Conservation (phyloP, 2,329 filamentous ascomycete genomes). For the Mariannaea sp. region DNA sequence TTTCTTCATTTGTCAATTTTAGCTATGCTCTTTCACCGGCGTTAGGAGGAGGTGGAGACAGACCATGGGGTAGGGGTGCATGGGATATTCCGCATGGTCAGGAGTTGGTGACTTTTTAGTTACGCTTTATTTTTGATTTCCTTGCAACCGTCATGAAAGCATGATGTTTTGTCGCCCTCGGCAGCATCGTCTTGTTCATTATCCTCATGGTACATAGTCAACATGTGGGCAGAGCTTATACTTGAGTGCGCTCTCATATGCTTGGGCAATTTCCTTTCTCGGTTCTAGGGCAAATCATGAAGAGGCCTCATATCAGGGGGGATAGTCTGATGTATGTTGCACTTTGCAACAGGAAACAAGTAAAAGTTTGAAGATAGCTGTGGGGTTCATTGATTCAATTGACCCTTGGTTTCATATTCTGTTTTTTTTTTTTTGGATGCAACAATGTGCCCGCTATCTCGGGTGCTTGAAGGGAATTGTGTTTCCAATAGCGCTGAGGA, state of each 20-base stretch:
- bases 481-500: conserved; percentile 13
- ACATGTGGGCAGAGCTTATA: conserved; percentile 4
- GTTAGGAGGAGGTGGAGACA: conserved; percentile 30
- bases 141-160: conserved; percentile 2
- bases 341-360: conserved; percentile 17
- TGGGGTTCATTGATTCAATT: conserved; percentile 22
- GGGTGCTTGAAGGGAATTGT: conserved; percentile 3
- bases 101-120: conserved; percentile 32
- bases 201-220: conserved; percentile 13
- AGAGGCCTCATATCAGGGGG: conserved; percentile 18
- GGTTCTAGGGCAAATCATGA: not conserved
- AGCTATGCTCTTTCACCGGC: conserved; percentile 30
- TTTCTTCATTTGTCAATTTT: conserved; percentile 11
- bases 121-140: conserved; percentile 24
- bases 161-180: not conserved
- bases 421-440: conserved; percentile 21
- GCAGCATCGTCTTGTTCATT: not conserved
- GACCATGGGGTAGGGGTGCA: conserved; percentile 23
- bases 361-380: conserved; percentile 26
- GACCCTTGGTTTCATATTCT: conserved; percentile 11
- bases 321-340: conserved; percentile 16
- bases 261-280: not conserved
- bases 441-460: conserved; percentile 17
- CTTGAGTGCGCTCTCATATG: not conserved
- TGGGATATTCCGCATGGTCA: conserved; percentile 28